Percentiles rank a stretch among this genome's conserved stretches.
phyloP scores from a whole-genome alignment of 1,284 basidiomycete species.

The Blastosporella zonata region DNA sequence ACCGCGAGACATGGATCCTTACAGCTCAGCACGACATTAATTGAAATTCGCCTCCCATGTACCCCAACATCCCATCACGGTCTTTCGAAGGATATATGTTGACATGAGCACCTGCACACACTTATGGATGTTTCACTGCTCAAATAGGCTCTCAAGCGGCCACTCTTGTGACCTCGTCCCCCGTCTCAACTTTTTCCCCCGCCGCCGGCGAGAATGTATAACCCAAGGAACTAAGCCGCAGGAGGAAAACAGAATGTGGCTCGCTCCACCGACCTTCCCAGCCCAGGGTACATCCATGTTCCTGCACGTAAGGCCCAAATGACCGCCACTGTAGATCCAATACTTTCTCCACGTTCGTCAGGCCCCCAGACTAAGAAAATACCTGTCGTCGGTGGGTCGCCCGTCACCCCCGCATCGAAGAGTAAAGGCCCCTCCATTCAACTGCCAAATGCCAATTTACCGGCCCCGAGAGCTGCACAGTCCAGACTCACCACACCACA shows the following conservation, averaged over 20 bases:
- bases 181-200: not conserved
- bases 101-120: not conserved
- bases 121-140: not conserved
- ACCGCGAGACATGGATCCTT: not conserved
- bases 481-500: no score
- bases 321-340: no score
- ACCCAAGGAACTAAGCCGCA: not conserved
- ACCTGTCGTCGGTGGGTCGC: no score
- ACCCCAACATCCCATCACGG: slow-evolving; percentile 4
- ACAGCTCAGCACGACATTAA: not conserved
- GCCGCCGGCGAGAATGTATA: not conserved
- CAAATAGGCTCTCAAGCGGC: not conserved
- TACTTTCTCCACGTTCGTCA: no score
- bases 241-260: not conserved
- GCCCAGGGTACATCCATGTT: not conserved
- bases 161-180: not conserved
- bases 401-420: no score
- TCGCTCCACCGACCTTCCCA: not conserved
- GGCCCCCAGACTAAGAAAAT: no score
- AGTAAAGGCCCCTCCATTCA: no score
- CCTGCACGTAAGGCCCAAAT: not conserved
- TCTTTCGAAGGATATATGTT: not conserved
- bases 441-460: no score
- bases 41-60: not conserved
- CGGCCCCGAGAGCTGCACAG: no score